Base-by-base conservation (phyloP, 169 alveolate genomes). In the Cryptosporidium sp. region DNA sequence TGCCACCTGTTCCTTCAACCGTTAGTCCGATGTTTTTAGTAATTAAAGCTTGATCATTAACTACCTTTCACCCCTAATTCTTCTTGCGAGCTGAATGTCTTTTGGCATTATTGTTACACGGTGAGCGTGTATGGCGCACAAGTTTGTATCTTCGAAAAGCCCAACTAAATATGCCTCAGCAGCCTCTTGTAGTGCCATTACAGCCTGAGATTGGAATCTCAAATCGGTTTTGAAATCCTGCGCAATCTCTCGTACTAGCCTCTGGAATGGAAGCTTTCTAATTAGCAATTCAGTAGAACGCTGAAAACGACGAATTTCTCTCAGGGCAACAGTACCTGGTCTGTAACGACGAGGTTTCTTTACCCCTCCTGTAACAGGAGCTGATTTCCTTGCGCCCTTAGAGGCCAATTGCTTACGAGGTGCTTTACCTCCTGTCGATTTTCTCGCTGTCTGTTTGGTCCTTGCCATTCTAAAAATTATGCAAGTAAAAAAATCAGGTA, bases 51-150 rank as follows among this genome's bases (percentile, higher is more conserved):
- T 44, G 26, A 21, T 7, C 16, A 33, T n/a, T 6, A 80, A 5
- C n/a, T 61, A 93, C 85, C 99, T 94, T 86, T 98, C 99, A 65
- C 99, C 99, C 84, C 99, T 96, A 85, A 98, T 98, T 92, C 99
- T 95, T 91, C 99, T 94, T 37, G 99, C 99, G 58, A 98, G 95
- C 91, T 98, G 99, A 69, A 98, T 95, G 89, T 98, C 99, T 96
- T 98, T 98, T 51, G 99, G 99, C 99, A 98, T 98, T 86, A 98
- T 98, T 84, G 99, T 98, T 53, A 98, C 99, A 91, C 99, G 96
- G 94, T 98, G 98, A 51, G 99, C 99, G 94, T 98, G 99, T 92
- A 98, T 98, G 61, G 99, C 99, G 91, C 99, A 98, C 75, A 98
- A 92, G 97, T 98, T 98, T 80, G 99, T 98, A 96, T 98, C 99